Base-by-base conservation (phyloP, 2,329 filamentous ascomycete species). In the Hypoxylon sp. region DNA sequence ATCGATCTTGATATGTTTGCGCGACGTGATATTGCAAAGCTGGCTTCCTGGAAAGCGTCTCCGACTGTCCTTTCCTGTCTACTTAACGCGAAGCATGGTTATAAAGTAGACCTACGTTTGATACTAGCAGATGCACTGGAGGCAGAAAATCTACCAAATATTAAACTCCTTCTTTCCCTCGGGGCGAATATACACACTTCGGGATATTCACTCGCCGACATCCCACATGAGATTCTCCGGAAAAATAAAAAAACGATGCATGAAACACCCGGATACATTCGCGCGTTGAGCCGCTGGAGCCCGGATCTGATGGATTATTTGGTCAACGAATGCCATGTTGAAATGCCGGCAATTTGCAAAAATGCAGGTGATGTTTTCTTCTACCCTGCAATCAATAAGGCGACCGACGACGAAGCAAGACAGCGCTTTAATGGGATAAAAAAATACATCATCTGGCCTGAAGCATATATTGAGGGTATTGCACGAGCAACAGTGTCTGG, bases 351-450 rank as follows among this genome's bases (percentile, higher is more conserved):
- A 9, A 0, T 34, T 13, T 8, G 35, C 6, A 5, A 17, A 2
- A 5, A n/a, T 1, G 5, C 13, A 12, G 32, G 4, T 16, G 0
- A 1, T 1, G 31, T 47, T 7, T 55, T 51, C 19, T 0, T 1
- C 7, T 7, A 19, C 5, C 42, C 27, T 26, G 36, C 20, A 2
- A 40, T 38, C 7, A 1, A 1, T 1, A 3, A 11, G 2, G 27
- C 11, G 17, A 51, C 32, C 2, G 2, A 9, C 6, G 42, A 55
- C 5, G 42, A 55, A 12, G 32, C 23, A 36, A 44, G 34, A 5
- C 17, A 16, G 29, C 42, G 47, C 8, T 51, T 55, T 19, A 15
- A 43, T 12, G 47, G 31, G 27, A 55, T 55, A 11, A 47, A 36
- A n/a, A 11, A 36, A 8, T 48, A 51, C 13, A 48, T 55, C 3